phyloP scores from a whole-genome alignment of 805 yeast species.

The Cyberlindnera amylophila region DNA sequence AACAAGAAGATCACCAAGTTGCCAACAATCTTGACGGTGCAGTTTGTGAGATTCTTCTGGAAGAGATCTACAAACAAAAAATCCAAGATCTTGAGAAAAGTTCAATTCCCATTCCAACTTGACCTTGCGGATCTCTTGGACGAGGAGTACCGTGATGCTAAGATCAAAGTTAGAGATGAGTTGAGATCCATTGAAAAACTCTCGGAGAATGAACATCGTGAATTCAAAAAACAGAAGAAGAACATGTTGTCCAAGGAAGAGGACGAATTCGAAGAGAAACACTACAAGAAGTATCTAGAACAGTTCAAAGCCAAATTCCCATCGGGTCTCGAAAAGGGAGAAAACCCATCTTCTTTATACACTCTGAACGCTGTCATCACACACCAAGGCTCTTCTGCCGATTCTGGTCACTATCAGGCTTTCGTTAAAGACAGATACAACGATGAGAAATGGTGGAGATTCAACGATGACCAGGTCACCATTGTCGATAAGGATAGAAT shows the following conservation, averaged over 20 bases:
- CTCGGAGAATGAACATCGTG: constrained; percentile 66
- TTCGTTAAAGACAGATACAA: constrained; percentile 72
- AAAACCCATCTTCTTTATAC: constrained; percentile 85
- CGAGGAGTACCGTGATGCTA: constrained; percentile 63
- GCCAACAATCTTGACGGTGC: constrained; percentile 85
- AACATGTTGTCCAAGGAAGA: constrained; percentile 46
- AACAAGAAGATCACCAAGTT: constrained; percentile 59
- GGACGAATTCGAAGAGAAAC: constrained; percentile 44
- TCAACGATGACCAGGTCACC: constrained; percentile 87
- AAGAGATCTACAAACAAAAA: constrained; percentile 86
- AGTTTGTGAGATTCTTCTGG: constrained; percentile 95
- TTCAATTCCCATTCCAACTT: constrained; percentile 88
- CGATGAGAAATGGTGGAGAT: constrained; percentile 88
- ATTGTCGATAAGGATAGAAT: constrained; percentile 76
- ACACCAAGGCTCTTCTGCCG: constrained; percentile 94
- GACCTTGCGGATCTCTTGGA: constrained; percentile 86
- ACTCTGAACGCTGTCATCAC: constrained; percentile 81
- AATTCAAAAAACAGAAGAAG: constrained; percentile 55
- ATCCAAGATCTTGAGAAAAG: constrained; percentile 90
- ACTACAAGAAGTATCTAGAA: constrained; percentile 46
- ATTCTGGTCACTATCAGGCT: constrained; percentile 95
- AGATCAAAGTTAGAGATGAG: constrained; percentile 71
- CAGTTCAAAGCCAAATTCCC: constrained; percentile 45
- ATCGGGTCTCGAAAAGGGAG: constrained; percentile 49
- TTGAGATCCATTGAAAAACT: constrained; percentile 73